These are phyloP conservation scores for Bisporella sp. DNA, from an alignment of 2,329 filamentous ascomycete genomes.

Conservation along the genomic window DNA sequence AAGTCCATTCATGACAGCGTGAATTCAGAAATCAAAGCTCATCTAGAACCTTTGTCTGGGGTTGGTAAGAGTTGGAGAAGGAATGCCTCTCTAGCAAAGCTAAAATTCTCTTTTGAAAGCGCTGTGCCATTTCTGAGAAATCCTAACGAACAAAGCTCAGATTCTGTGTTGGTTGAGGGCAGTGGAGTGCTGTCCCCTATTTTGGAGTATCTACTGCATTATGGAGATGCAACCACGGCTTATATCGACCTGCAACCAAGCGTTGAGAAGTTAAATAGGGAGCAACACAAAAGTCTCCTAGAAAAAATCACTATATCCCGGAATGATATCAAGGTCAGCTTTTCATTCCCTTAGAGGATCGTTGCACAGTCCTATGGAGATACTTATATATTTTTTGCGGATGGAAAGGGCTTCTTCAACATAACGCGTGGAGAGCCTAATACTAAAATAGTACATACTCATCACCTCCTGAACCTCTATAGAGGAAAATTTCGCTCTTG, in stretches of 20 bases:
- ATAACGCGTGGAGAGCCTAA: no score
- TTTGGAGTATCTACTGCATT: constrained; percentile 1
- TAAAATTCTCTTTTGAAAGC: constrained; percentile 18
- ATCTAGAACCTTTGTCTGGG: constrained; percentile 21
- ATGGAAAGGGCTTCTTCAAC: no score
- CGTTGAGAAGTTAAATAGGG: constrained; percentile 12
- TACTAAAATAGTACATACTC: no score
- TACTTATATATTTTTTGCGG: no score
- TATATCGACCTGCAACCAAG: constrained; percentile 25
- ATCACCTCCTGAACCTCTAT: no score
- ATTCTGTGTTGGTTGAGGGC: not conserved
- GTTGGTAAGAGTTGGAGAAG: constrained; percentile 28
- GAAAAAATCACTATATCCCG: not conserved
- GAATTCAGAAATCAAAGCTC: constrained; percentile 21
- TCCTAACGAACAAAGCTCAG: no score
- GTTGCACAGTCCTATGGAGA: no score
- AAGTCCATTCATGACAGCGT: constrained; percentile 5
- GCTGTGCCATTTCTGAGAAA: not conserved
- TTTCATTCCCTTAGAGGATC: not conserved
- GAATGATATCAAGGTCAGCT: not conserved
- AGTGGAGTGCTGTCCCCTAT: not conserved
- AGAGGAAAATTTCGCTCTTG: no score
- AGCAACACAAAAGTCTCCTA: not conserved
- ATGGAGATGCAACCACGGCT: constrained; percentile 23
- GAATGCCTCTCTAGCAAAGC: constrained; percentile 26